These are phyloP conservation scores for Polyporus tsugae DNA, from an alignment of 1,284 basidiomycete genomes.

Conservation along the genomic window DNA sequence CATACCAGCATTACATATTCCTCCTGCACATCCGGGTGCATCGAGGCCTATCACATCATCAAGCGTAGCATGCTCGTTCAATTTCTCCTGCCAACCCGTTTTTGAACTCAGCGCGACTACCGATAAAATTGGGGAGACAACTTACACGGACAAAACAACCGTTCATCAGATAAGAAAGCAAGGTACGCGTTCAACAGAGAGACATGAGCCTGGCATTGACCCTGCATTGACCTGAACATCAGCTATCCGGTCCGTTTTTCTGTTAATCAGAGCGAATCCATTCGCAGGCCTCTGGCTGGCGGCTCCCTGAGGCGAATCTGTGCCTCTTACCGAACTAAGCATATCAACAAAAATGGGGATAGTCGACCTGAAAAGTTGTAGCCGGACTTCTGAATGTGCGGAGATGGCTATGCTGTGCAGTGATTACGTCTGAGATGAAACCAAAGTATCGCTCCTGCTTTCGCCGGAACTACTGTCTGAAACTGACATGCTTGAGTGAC, in stretches of 20 bases:
- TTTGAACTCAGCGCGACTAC: neutral
- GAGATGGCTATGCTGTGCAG: neutral
- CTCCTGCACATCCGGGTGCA: neutral
- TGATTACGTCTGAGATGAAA: neutral
- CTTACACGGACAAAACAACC: neutral
- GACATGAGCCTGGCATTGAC: neutral
- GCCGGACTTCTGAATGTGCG: neutral
- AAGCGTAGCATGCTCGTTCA: neutral
- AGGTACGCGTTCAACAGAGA: neutral
- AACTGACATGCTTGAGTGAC: neutral
- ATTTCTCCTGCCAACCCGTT: neutral
- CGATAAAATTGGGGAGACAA: neutral
- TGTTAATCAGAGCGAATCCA: neutral
- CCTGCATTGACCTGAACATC: neutral
- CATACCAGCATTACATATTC: neutral
- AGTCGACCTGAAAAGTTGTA: too few relatives aligned
- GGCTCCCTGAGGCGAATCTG: too few relatives aligned
- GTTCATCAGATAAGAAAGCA: neutral
- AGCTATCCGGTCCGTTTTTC: neutral
- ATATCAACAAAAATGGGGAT: too few relatives aligned
- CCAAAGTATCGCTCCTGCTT: neutral
- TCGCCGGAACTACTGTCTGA: neutral
- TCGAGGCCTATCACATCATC: neutral
- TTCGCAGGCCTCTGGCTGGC: neutral
- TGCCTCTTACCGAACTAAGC: too few relatives aligned